Evolutionary conservation across 331 rosid species (phyloP).

Genomic region (Spiraea crenata): DNA sequence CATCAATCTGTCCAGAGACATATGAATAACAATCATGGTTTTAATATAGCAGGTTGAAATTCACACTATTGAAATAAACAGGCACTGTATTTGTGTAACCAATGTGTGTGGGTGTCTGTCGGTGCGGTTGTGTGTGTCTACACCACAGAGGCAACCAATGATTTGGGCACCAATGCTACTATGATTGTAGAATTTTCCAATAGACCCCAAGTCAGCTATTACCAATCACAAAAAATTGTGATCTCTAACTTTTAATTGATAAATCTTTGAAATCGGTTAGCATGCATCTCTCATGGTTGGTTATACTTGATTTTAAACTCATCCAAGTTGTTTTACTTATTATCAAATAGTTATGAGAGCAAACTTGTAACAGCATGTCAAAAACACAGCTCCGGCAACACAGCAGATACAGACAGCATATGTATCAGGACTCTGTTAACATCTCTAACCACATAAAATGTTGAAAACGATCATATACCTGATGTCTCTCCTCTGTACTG

Average conservation of each 20-base stretch:
- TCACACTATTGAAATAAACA: not conserved
- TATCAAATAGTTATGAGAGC: not conserved
- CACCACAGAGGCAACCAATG: not conserved
- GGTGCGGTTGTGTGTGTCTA: too few relatives aligned
- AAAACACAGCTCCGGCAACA: not conserved
- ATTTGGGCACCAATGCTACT: not conserved
- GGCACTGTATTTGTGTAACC: not conserved
- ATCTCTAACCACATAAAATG: not conserved
- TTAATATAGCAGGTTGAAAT: not conserved
- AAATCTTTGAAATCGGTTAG: not conserved
- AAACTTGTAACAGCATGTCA: not conserved
- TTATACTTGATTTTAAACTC: not conserved
- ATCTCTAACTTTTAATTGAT: not conserved
- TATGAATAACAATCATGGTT: not conserved
- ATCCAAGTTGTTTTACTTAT: not conserved
- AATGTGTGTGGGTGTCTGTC: too few relatives aligned
- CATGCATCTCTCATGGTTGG: not conserved
- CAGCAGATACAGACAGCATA: not conserved
- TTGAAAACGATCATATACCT: conserved; percentile 39
- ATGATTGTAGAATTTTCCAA: not conserved
- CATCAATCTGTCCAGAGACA: conserved; percentile 54
- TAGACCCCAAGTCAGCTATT: not conserved
- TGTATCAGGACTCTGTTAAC: not conserved
- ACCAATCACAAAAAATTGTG: not conserved
- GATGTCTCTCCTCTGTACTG: conserved; percentile 65